Base-by-base conservation (phyloP, 192 early-diverging fungal genomes). In the Backusella parvicylindrica region DNA sequence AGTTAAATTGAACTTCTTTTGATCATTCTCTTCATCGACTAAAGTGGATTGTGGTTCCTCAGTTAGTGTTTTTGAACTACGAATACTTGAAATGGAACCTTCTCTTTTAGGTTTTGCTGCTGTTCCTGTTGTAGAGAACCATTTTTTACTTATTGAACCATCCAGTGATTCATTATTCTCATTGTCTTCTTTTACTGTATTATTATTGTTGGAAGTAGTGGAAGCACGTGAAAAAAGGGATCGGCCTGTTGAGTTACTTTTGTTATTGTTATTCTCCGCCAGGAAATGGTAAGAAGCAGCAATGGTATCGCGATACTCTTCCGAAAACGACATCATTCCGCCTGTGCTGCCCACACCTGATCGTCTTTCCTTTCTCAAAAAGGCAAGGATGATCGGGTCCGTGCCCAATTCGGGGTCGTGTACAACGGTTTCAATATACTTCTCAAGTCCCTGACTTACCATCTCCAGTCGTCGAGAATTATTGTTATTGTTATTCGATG, bases 331-430 rank as follows among this genome's bases (percentile, higher is more conserved):
- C 16, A 50, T 9, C 13, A 41, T 72, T 11, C 26, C 37, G 7
- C 68, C 68, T 15, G 9, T 38, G 26, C 26, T 41, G 26, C 68
- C 68, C 12, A 70, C 38, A 30, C 40, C 68, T 30, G 68, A 70
- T 30, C 56, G 31, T 63, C 71, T 49, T 28, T 82, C 81, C 38
- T 82, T 82, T 36, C 70, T 41, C 43, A 82, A 49, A 53, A 82
- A 82, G 16, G 67, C 60, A n/a, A 60, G 28, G n/a, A 82, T 69
- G 38, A 41, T 64, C 15, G 67, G 49, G 21, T 82, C 81, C 4
- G 63, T 31, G 35, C 81, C 81, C 13, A 82, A 49, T 26, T 76
- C 74, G 18, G 35, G 31, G 43, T 82, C 77, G 4, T 70, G 40
- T 32, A 75, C 77, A 6, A 82, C 71, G 1, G 26, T 64, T 15